These are phyloP conservation scores for Entomortierella beljakovae DNA, from an alignment of 192 early-diverging fungal species.

Conservation along the genomic window DNA sequence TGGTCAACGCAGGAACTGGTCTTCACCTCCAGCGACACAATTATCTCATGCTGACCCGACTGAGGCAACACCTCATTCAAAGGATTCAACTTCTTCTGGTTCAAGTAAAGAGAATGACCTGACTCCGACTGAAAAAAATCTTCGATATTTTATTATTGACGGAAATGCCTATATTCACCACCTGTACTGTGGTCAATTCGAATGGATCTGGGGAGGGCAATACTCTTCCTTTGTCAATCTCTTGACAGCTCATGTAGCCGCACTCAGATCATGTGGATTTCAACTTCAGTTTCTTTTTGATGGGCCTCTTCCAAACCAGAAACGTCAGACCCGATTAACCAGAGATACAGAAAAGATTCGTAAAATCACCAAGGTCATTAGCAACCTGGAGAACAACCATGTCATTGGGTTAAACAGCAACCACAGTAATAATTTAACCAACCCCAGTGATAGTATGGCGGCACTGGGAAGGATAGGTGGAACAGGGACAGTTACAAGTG, in stretches of 20 bases:
- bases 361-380: slow-evolving; percentile 26
- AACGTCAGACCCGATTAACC: slow-evolving; percentile 53
- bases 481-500: neutral
- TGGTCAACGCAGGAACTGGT: slow-evolving; percentile 41
- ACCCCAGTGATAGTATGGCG: neutral
- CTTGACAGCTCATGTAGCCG: slow-evolving; percentile 33
- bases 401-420: slow-evolving; percentile 6
- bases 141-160: slow-evolving; percentile 58
- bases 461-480: neutral
- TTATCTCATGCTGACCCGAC: neutral
- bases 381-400: slow-evolving; percentile 40
- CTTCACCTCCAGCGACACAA: neutral
- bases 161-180: slow-evolving; percentile 66
- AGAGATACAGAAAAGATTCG: slow-evolving; percentile 59
- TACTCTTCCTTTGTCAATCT: slow-evolving; percentile 51
- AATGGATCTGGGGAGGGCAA: slow-evolving; percentile 66
- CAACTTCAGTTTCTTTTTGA: slow-evolving; percentile 58
- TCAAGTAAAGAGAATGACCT: neutral
- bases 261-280: slow-evolving; percentile 46
- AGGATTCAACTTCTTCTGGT: neutral
- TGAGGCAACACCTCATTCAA: neutral
- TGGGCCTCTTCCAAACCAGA: slow-evolving; percentile 57
- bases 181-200: slow-evolving; percentile 51
- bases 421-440: neutral
- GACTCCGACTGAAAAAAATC: neutral